These are phyloP conservation scores for Mycena kentingensis DNA, from an alignment of 768 basidiomycete species.

Conservation along the genomic window DNA sequence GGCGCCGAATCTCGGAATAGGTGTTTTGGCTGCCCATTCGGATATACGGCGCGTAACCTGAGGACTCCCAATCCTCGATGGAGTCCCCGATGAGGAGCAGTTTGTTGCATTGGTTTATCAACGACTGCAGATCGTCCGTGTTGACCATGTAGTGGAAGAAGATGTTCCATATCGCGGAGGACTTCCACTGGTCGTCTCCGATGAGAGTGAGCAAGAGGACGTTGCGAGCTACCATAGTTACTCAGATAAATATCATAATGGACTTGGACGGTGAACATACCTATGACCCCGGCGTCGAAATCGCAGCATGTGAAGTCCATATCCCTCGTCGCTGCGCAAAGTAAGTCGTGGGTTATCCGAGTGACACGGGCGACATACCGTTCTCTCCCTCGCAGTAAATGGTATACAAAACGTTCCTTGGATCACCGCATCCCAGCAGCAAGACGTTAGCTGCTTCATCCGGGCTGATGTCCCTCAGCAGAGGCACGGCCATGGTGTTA, in stretches of 20 bases:
- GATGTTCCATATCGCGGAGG: slow-evolving; percentile 40
- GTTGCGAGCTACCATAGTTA: slow-evolving; percentile 58
- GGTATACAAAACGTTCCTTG: slow-evolving; percentile 55
- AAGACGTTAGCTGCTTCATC: slow-evolving; percentile 52
- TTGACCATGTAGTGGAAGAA: slow-evolving; percentile 54
- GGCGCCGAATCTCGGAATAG: slow-evolving; percentile 38
- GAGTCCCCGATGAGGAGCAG: slow-evolving; percentile 36
- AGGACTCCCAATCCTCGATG: slow-evolving; percentile 40
- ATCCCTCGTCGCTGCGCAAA: slow-evolving; percentile 31
- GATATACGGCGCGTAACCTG: slow-evolving; percentile 40
- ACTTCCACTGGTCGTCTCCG: slow-evolving; percentile 29
- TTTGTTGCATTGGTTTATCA: slow-evolving; percentile 41
- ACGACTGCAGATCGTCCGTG: slow-evolving; percentile 30
- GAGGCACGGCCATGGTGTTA: slow-evolving; percentile 55
- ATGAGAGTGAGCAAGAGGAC: slow-evolving; percentile 48
- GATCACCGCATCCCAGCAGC: slow-evolving; percentile 60
- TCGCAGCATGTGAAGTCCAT: slow-evolving; percentile 57
- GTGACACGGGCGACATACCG: background rate
- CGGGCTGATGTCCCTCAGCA: slow-evolving; percentile 49
- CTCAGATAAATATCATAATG: background rate
- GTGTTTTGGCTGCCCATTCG: slow-evolving; percentile 42
- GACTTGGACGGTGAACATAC: slow-evolving; percentile 28
- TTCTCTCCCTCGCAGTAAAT: slow-evolving; percentile 33
- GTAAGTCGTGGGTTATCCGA: background rate
- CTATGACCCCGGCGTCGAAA: slow-evolving; percentile 48